Percentiles rank a stretch among this genome's conserved stretches.
Evolutionary conservation across 2,329 filamentous ascomycete genomes (phyloP).

Genomic region (Zalaria obscura): DNA sequence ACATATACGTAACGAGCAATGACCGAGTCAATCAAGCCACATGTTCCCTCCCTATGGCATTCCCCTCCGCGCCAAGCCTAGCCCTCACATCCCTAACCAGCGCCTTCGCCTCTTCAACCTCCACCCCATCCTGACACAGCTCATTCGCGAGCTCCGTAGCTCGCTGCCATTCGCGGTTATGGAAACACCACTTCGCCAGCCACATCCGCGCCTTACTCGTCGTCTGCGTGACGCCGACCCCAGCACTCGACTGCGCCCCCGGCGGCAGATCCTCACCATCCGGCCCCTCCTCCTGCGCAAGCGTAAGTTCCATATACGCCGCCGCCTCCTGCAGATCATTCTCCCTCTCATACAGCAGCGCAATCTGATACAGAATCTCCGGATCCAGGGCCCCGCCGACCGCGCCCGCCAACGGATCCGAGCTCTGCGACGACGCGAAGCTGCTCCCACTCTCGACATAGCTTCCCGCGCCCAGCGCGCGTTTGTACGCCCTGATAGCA

Average conservation of each 20-base stretch:
- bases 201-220: conserved; percentile 89
- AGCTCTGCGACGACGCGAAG: conserved; percentile 27
- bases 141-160: conserved; percentile 76
- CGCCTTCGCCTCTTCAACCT: conserved; percentile 94
- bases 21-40: background rate
- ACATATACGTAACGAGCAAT: too few species aligned
- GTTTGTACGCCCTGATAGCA: conserved; percentile 88
- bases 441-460: conserved; percentile 60
- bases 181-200: conserved; percentile 74
- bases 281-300: conserved; percentile 76
- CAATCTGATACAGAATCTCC: conserved; percentile 81
- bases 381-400: conserved; percentile 59
- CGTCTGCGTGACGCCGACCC: conserved; percentile 77
- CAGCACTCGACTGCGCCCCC: conserved; percentile 22
- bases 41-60: background rate
- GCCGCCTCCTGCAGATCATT: conserved; percentile 67
- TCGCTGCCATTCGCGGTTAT: conserved; percentile 56
- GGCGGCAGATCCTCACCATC: conserved; percentile 19
- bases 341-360: conserved; percentile 71
- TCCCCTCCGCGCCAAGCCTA: conserved; percentile 41
- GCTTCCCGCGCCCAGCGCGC: conserved; percentile 74
- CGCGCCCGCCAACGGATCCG: conserved; percentile 30
- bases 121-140: conserved; percentile 86
- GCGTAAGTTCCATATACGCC: conserved; percentile 88
- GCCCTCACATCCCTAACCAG: conserved; percentile 76